Percentiles rank a stretch among this genome's conserved stretches.
These are phyloP conservation scores for Heteromeles arbutifolia DNA, from an alignment of 306 rosid species.

Conservation along the genomic window DNA sequence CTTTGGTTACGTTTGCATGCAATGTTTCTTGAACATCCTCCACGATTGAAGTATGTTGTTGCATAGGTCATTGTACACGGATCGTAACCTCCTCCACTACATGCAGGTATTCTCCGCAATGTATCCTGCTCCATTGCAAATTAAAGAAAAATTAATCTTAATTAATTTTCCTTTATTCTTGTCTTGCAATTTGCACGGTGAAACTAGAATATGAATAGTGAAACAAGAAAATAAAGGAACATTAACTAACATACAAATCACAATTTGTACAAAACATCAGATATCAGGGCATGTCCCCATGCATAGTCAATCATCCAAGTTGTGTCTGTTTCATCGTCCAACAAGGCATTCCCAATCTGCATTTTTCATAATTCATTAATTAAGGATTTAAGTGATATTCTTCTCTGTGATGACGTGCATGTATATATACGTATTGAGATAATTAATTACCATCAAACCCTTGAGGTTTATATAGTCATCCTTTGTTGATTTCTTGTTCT, in stretches of 20 bases:
- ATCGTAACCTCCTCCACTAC: conserved; percentile 30
- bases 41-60: conserved; percentile 30
- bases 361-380: background rate
- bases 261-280: conserved; percentile 33
- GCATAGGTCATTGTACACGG: conserved; percentile 43
- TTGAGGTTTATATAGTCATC: background rate
- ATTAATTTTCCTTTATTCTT: no score
- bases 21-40: conserved; percentile 48
- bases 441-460: conserved; percentile 1
- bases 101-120: conserved; percentile 20
- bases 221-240: background rate
- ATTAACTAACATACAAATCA: background rate
- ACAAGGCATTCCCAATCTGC: conserved; percentile 47
- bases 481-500: conserved; percentile 5
- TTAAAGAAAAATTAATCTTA: no score
- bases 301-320: conserved; percentile 54
- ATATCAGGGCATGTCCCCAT: conserved; percentile 53
- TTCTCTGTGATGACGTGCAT: no score
- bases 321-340: conserved; percentile 49
- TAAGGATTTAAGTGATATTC: no score
- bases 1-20: conserved; percentile 45
- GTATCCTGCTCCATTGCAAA: conserved; percentile 7
- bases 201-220: no score
- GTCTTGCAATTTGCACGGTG: no score
- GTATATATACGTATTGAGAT: no score